Conservation (phyloP, 2,329 filamentous ascomycete species). For the Dactylellina leptospora region DNA sequence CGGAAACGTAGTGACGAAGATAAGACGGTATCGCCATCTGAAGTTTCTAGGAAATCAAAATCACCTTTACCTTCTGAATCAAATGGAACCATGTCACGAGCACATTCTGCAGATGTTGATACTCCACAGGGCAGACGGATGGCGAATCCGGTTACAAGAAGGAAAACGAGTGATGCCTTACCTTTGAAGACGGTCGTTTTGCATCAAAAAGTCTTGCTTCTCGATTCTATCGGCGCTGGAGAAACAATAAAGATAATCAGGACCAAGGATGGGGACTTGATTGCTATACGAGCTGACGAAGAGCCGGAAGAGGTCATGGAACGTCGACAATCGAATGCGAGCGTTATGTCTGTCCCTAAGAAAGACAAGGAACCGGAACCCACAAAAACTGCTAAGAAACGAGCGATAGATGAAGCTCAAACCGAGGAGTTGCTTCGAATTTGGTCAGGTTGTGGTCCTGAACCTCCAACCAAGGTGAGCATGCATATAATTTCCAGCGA, state of each 20-base stretch:
- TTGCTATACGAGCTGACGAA: conserved; percentile 43
- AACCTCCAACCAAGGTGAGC: conserved; percentile 34
- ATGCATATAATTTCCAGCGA: not conserved
- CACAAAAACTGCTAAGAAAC: conserved; percentile 30
- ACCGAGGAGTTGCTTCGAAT: conserved; percentile 40
- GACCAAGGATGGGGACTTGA: conserved; percentile 31
- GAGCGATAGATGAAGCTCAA: conserved; percentile 18
- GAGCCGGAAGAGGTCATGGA: conserved; percentile 45
- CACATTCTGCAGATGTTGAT: conserved; percentile 24
- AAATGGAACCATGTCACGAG: conserved; percentile 26
- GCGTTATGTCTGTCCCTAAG: conserved; percentile 1
- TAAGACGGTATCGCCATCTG: conserved; percentile 2
- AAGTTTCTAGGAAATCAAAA: conserved; percentile 21
- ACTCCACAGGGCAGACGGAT: not conserved
- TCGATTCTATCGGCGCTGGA: conserved; percentile 39
- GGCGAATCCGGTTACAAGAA: not conserved
- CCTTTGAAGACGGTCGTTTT: conserved; percentile 17
- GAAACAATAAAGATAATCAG: conserved; percentile 35
- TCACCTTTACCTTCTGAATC: conserved; percentile 33
- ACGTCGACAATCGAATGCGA: conserved; percentile 24
- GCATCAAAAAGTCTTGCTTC: conserved; percentile 22
- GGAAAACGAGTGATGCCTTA: conserved; percentile 1
- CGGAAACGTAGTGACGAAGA: conserved; percentile 27
- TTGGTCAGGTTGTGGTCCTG: conserved; percentile 32
- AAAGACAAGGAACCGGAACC: conserved; percentile 22